Conservation (phyloP, 495 filamentous ascomycete genomes). For the Oleoguttula mirabilis region DNA sequence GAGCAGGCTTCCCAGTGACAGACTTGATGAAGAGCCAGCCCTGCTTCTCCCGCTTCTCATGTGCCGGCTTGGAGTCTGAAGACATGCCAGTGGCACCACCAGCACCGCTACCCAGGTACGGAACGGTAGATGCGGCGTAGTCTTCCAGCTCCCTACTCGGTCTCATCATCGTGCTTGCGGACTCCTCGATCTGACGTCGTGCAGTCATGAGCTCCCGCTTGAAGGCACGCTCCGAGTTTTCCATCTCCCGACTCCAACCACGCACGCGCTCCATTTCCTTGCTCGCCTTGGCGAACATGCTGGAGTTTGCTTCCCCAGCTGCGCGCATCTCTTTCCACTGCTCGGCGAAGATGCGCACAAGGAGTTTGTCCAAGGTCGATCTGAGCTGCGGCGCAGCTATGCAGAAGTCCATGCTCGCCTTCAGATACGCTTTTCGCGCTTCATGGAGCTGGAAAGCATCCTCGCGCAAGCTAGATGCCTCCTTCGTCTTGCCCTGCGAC, state of each 20-base stretch:
- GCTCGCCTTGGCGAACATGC: slow-evolving; percentile 47
- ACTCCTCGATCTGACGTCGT: slow-evolving; percentile 72
- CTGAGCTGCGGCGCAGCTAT: slow-evolving; percentile 73
- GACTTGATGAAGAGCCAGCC: slow-evolving; percentile 80
- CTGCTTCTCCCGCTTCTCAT: slow-evolving; percentile 59
- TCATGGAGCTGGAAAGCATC: slow-evolving; percentile 96
- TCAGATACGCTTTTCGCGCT: slow-evolving; percentile 79
- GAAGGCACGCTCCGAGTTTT: slow-evolving; percentile 65
- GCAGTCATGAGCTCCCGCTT: slow-evolving; percentile 65
- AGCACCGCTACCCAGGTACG: slow-evolving; percentile 64
- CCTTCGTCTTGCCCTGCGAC: slow-evolving; percentile 80
- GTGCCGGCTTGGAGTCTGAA: slow-evolving; percentile 31
- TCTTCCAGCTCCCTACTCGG: slow-evolving; percentile 89
- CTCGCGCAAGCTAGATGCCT: slow-evolving; percentile 77
- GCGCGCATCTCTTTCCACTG: slow-evolving; percentile 72
- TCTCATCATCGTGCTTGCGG: slow-evolving; percentile 51
- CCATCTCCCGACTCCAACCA: slow-evolving; percentile 90
- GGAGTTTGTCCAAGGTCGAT: slow-evolving; percentile 65
- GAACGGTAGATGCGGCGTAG: slow-evolving; percentile 76
- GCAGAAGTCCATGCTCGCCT: slow-evolving; percentile 86
- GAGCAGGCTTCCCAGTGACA: slow-evolving; percentile 72
- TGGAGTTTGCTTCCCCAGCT: slow-evolving; percentile 46
- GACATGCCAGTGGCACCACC: slow-evolving; percentile 44
- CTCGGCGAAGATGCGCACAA: slow-evolving; percentile 73
- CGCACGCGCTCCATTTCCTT: slow-evolving; percentile 79